These are phyloP conservation scores for Beauveria asiatica DNA, from an alignment of 2,329 filamentous ascomycete species.

Conservation along the genomic window DNA sequence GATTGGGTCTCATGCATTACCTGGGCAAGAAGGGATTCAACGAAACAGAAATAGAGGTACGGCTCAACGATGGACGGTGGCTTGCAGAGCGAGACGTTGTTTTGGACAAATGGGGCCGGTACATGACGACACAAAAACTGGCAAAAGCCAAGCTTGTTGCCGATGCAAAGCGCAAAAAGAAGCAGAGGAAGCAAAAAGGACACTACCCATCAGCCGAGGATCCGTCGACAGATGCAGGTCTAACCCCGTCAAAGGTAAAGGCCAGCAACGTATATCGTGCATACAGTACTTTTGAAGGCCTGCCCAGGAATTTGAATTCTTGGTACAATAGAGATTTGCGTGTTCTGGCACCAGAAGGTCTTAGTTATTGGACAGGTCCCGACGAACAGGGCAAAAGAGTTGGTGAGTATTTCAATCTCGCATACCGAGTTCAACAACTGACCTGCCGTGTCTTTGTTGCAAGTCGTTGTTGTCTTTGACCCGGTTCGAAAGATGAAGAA, in stretches of 20 bases:
- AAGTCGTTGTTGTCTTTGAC: slow-evolving; percentile 19
- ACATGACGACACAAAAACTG: slow-evolving; percentile 16
- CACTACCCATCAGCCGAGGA: not conserved
- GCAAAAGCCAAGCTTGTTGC: slow-evolving; percentile 3
- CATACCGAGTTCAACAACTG: not conserved
- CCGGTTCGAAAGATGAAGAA: slow-evolving; percentile 18
- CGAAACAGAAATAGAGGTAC: slow-evolving; percentile 18
- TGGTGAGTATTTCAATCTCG: slow-evolving; percentile 9
- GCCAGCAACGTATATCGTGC: slow-evolving; percentile 20
- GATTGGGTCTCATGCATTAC: slow-evolving; percentile 18
- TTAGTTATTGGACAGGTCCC: slow-evolving; percentile 18
- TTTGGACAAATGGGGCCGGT: slow-evolving; percentile 16
- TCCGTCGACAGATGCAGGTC: not conserved
- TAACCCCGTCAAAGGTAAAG: slow-evolving; percentile 14
- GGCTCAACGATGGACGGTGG: slow-evolving; percentile 18
- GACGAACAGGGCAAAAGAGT: slow-evolving; percentile 17
- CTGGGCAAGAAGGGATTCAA: slow-evolving; percentile 19
- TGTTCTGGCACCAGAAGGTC: slow-evolving; percentile 21
- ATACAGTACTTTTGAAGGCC: slow-evolving; percentile 20
- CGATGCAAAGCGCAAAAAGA: not conserved
- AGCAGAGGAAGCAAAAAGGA: slow-evolving; percentile 9
- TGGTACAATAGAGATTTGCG: slow-evolving; percentile 21
- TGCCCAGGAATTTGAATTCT: slow-evolving; percentile 16
- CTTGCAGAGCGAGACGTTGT: slow-evolving; percentile 17
- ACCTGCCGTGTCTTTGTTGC: not conserved